A percentile compares a stretch with the other conserved stretches of the same genome.
These are phyloP conservation scores for Malassezia brasiliensis DNA, from an alignment of 1,284 basidiomycete species.

Conservation along the genomic window DNA sequence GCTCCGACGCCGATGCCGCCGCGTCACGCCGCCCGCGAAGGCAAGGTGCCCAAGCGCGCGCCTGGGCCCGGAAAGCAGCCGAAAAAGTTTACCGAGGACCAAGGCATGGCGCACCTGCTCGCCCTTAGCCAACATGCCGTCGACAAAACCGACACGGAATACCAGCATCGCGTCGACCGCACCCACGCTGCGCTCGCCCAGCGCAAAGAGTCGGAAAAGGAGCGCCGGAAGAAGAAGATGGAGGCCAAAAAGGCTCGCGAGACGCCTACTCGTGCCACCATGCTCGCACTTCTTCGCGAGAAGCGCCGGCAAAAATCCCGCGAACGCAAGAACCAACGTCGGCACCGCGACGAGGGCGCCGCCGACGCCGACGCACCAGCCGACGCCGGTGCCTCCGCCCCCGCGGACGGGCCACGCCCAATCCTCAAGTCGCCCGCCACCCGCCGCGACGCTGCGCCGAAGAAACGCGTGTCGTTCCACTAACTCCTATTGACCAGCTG, in stretches of 20 bases:
- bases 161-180: conserved; percentile 6
- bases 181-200: not conserved
- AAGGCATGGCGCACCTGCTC: conserved; percentile 8
- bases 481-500: conserved; percentile 1
- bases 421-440: not conserved
- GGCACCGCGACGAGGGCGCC: not conserved
- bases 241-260: not conserved
- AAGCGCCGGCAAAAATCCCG: conserved; percentile 12
- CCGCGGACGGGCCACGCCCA: not conserved
- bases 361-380: not conserved
- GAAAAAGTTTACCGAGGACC: conserved; percentile 10
- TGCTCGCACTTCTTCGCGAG: conserved; percentile 10
- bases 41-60: not conserved
- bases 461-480: conserved; percentile 17
- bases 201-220: not conserved
- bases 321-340: conserved; percentile 5
- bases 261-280: conserved; percentile 2
- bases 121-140: conserved; percentile 14
- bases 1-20: not conserved
- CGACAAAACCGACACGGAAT: conserved; percentile 7
- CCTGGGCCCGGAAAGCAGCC: not conserved
- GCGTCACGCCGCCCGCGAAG: not conserved
- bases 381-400: not conserved
- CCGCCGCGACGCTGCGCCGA: not conserved
- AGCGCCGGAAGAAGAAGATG: conserved; percentile 2